A percentile compares a stretch with the other conserved stretches of the same genome.
Evolutionary conservation across 306 rosid species (phyloP).

Genomic region (Herpetospermum pedunculosum): DNA sequence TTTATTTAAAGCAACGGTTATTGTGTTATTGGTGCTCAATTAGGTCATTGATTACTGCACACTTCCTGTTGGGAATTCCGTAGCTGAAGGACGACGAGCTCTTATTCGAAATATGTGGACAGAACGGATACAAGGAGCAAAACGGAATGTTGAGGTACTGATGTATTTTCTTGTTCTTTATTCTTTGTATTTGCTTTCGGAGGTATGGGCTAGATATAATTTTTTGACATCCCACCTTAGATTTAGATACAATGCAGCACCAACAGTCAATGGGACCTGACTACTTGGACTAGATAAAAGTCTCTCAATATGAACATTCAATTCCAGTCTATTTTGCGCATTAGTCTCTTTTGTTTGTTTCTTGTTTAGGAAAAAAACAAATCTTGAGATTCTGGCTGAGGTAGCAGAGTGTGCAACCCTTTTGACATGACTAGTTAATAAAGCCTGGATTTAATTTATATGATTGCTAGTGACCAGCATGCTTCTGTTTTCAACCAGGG

Average conservation of each 20-base stretch:
- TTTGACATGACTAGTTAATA: no score
- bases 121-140: slow-evolving; percentile 91
- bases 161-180: not conserved
- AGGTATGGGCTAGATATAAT: not conserved
- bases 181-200: not conserved
- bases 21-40: slow-evolving; percentile 7
- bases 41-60: slow-evolving; percentile 94
- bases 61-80: slow-evolving; percentile 55
- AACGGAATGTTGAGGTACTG: slow-evolving; percentile 84
- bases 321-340: not conserved
- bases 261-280: not conserved
- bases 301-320: no score
- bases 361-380: no score
- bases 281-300: no score
- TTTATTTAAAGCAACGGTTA: not conserved
- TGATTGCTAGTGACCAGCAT: no score
- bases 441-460: no score
- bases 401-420: no score
- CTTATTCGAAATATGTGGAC: slow-evolving; percentile 99
- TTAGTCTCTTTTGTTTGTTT: no score
- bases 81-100: slow-evolving; percentile 86
- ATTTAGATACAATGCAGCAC: not conserved
- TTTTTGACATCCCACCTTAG: not conserved
- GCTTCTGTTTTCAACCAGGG: no score
- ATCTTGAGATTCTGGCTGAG: no score